Evolutionary conservation across 2,329 filamentous ascomycete genomes (phyloP).

Genomic region (Tolypocladium amazonense): DNA sequence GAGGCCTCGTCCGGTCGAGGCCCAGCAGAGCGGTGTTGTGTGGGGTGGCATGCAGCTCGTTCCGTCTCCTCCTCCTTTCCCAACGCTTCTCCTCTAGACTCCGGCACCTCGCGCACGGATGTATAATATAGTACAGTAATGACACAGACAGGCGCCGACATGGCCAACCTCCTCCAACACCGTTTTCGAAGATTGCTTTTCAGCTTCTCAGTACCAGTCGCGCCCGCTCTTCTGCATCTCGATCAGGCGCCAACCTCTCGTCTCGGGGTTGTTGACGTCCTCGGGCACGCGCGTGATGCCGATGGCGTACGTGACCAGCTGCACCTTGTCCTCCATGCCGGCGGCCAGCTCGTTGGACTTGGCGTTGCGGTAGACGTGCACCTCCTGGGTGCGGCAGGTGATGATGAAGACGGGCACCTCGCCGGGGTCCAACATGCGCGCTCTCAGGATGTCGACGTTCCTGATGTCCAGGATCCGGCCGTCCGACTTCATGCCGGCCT

Average conservation of each 20-base stretch:
- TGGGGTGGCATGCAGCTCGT: slow-evolving; percentile 13
- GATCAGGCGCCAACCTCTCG: slow-evolving; percentile 91
- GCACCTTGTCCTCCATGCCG: slow-evolving; percentile 97
- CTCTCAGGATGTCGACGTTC: slow-evolving; percentile 78
- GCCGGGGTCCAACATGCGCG: slow-evolving; percentile 71
- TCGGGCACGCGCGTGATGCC: slow-evolving; percentile 89
- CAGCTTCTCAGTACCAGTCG: slow-evolving; percentile 53
- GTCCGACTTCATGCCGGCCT: slow-evolving; percentile 86
- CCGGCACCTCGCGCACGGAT: slow-evolving; percentile 8
- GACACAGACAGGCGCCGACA: not conserved
- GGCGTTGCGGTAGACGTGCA: slow-evolving; percentile 89
- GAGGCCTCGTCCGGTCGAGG: slow-evolving; percentile 10
- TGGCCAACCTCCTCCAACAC: not conserved
- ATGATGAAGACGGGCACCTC: slow-evolving; percentile 95
- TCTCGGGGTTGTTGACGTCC: slow-evolving; percentile 95
- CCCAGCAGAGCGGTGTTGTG: slow-evolving; percentile 22
- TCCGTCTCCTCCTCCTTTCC: slow-evolving; percentile 10
- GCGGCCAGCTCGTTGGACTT: slow-evolving; percentile 85
- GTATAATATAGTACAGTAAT: not conserved
- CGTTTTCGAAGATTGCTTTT: not conserved
- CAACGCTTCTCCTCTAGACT: slow-evolving; percentile 2
- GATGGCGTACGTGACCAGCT: slow-evolving; percentile 96
- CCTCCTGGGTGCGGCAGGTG: slow-evolving; percentile 91
- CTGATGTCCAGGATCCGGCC: slow-evolving; percentile 92
- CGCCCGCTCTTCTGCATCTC: slow-evolving; percentile 97